Evolutionary conservation across 495 filamentous ascomycete species (phyloP), one percentile per base, ranked within the genome.

Genomic region (Podospora comata): DNA sequence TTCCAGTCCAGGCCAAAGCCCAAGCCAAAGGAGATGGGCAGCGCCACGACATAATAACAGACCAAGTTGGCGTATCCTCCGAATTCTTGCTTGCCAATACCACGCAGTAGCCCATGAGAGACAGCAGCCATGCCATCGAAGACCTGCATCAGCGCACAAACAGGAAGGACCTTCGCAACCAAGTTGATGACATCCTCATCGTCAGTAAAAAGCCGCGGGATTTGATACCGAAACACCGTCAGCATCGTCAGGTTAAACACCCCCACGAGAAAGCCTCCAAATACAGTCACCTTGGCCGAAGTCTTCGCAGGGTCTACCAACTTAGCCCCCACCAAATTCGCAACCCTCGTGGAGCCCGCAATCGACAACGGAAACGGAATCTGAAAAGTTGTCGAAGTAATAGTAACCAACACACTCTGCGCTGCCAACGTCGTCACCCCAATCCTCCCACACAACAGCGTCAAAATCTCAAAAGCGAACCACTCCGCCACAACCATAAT

Each of bases 401-500:
- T 74, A 0, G 86, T 88, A 16, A 82, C 79, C 2, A 90, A 63
- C 16, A 88, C 79, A 44, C 85, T 86, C 73, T 90, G 88, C 4
- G 88, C 88, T 19, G 88, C 88, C 7, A 95, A 81, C 54, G 86
- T 85, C 1, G 85, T 84, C 0, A 89, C 90, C 23, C 88, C 89
- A 62, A 94, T 87, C 66, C 90, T 89, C 19, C 87, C 88, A 0
- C 90, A 86, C 6, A 87, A 85, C 15, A 95, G 81, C 0, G 91
- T 94, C 58, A 95, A 77, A 54, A 94, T 84, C 74, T 94, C 92
- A 71, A 95, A 94, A 19, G 92, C 92, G 5, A 96, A 85, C 77
- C 88, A 94, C 75, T 97, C 94, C 6, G 94, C 93, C 75, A 95
- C 89, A 1, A 98, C 90, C 92, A 97, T 97, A 56, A 96, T 78